Percentiles rank a stretch among this genome's conserved stretches.
phyloP scores from a whole-genome alignment of 208 protist genomes.

The Porcisia hertigi region DNA sequence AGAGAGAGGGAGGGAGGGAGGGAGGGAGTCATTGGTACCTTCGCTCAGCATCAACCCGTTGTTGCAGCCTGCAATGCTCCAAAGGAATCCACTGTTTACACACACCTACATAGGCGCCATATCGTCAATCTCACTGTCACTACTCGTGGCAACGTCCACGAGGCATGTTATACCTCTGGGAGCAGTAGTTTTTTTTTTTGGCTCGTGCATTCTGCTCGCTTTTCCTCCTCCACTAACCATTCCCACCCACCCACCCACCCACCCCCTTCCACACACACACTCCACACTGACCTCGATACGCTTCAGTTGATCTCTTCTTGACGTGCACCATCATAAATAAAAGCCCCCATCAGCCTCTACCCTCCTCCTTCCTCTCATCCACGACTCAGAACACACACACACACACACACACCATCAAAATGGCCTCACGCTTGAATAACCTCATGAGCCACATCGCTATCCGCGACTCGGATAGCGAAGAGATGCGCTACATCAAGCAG shows the following conservation, averaged over 20 bases:
- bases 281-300: constrained; percentile 1
- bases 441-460: constrained; percentile 78
- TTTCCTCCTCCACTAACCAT: neutral
- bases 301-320: constrained; percentile 6
- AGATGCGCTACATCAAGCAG: constrained; percentile 75
- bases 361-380: neutral
- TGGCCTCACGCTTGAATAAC: constrained; percentile 76
- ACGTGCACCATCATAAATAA: neutral
- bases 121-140: too few species aligned
- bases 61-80: too few species aligned
- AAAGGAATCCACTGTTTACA: too few species aligned
- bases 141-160: too few species aligned
- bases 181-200: neutral
- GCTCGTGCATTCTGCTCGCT: neutral
- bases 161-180: too few species aligned
- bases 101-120: too few species aligned
- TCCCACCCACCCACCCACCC: neutral
- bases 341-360: constrained; percentile 3
- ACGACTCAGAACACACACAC: neutral
- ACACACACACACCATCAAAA: constrained; percentile 12
- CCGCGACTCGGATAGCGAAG: constrained; percentile 52
- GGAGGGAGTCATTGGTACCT: neutral
- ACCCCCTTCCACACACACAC: neutral
- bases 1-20: neutral
- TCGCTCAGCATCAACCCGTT: too few species aligned